A percentile compares a stretch with the other conserved stretches of the same genome.
Evolutionary conservation across 208 protist genomes (phyloP).

Genomic region (Trypanosomatidae sp.): DNA sequence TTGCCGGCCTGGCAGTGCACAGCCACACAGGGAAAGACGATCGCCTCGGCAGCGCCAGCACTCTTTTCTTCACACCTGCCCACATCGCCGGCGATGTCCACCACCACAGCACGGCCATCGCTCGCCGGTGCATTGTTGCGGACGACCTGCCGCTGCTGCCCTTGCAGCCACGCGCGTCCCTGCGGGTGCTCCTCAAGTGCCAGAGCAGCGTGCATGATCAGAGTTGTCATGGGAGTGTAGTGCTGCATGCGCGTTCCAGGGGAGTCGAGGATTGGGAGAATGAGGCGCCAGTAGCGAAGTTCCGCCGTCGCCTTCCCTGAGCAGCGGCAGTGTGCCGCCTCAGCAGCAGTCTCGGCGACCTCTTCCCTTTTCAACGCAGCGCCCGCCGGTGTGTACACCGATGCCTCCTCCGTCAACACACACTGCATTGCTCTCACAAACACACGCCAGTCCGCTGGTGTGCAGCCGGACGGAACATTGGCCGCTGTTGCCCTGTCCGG

Average conservation of each 20-base stretch:
- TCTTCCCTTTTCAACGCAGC: background rate
- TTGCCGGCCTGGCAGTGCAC: slow-evolving; percentile 75
- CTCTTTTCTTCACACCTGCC: background rate
- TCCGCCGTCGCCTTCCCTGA: background rate
- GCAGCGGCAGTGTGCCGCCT: background rate
- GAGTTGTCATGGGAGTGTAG: slow-evolving; percentile 26
- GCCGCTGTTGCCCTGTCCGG: background rate
- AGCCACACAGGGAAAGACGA: slow-evolving; percentile 37
- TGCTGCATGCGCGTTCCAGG: slow-evolving; percentile 9
- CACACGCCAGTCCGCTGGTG: slow-evolving; percentile 1
- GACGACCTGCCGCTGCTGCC: background rate
- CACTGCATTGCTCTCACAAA: slow-evolving; percentile 11
- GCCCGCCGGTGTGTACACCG: background rate
- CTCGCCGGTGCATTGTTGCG: background rate
- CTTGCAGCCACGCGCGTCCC: background rate
- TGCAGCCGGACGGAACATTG: slow-evolving; percentile 4
- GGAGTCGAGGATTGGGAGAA: slow-evolving; percentile 34
- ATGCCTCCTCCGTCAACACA: slow-evolving; percentile 14
- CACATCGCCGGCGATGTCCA: background rate
- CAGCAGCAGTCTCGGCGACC: background rate
- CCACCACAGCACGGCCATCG: background rate
- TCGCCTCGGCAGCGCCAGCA: background rate
- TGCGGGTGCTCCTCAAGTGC: background rate
- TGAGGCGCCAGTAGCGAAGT: slow-evolving; percentile 34
- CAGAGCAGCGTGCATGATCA: slow-evolving; percentile 30